Base-by-base conservation (phyloP, 352 stramenopile species). In the Blastocystis sp. region DNA sequence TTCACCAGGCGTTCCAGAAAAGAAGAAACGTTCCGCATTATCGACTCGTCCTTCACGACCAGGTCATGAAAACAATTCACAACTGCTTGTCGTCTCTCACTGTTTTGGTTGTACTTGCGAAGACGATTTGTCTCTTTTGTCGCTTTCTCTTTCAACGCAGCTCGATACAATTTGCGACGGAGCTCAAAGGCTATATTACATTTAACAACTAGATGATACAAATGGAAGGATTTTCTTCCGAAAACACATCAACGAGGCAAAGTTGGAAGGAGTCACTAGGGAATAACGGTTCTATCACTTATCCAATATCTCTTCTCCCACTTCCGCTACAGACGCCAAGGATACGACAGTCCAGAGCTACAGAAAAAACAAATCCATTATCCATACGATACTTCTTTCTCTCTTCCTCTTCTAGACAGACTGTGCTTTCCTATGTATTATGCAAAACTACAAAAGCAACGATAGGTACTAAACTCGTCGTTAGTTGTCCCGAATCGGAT, bases 31-130 rank as follows among this genome's bases (percentile, higher is more conserved):
- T 1, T n/a, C 30, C 7, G 18, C 7, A 55, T 45, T 2, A 55
- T n/a, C 2, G 39, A 6, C 20, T 11, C 5, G 18, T 45, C 39
- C 7, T 24, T 53, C 26, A 9, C 43, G 30, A 39, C n/a, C 20
- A 85, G 73, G 4, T 50, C 59, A 24, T 85, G 53, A 43, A 85
- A 85, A 45, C 73, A 66, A 39, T 85, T 85, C 3, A 85, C 18
- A 9, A 85, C 24, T 11, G 26, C 26, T 45, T 85, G 73, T 13
- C 54, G 53, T 6, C 41, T 50, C 54, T 56, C 43, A 11, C 43
- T 66, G 30, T 85, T 85, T 43, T 85, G 43, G 20, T 59, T 59
- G 50, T 59, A 59, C 20, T n/a, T 13, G 20, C 50, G 50, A 4
- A 55, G 30, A 37, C n/a, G 24, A 5, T 20, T 55, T 5, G n/a